Evolutionary conservation across 1,139 yeast species (phyloP).

Genomic region (Geotrichum europaeum): DNA sequence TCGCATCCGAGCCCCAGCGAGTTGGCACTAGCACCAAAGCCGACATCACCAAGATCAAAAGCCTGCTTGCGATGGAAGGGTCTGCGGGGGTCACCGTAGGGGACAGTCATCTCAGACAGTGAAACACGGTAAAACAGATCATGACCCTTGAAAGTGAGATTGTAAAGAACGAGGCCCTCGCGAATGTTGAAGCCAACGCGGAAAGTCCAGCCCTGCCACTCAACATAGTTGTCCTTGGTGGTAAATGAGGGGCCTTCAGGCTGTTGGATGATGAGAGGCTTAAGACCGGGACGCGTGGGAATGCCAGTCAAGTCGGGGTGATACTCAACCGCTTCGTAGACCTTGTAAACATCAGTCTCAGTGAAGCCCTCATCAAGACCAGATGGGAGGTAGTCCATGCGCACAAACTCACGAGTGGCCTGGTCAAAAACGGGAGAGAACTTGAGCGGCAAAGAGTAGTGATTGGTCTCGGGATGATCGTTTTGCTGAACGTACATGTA

Average conservation of each 20-base stretch:
- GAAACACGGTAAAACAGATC: conserved; percentile 72
- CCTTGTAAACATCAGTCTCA: conserved; percentile 5
- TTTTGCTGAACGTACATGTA: conserved; percentile 55
- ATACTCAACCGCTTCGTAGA: conserved; percentile 18
- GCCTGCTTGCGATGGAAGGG: conserved; percentile 92
- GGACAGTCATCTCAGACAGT: conserved; percentile 85
- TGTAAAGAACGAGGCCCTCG: conserved; percentile 78
- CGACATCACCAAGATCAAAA: conserved; percentile 84
- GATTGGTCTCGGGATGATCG: conserved; percentile 62
- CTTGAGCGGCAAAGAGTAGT: conserved; percentile 70
- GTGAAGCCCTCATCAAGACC: conserved; percentile 41
- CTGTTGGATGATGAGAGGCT: conserved; percentile 61
- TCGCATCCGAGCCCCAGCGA: conserved; percentile 74
- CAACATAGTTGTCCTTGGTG: conserved; percentile 51
- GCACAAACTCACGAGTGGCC: conserved; percentile 50
- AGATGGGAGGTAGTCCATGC: conserved; percentile 62
- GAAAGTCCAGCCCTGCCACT: conserved; percentile 90
- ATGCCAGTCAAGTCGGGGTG: conserved; percentile 27
- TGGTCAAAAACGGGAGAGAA: conserved; percentile 70
- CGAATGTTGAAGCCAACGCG: conserved; percentile 67
- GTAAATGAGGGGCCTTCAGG: conserved; percentile 82
- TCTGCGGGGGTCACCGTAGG: conserved; percentile 85
- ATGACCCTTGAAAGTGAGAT: conserved; percentile 74
- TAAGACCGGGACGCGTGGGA: conserved; percentile 49
- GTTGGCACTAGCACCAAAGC: conserved; percentile 77